Conservation (phyloP, 1,284 basidiomycete genomes). For the Hemileia vastatrix region DNA sequence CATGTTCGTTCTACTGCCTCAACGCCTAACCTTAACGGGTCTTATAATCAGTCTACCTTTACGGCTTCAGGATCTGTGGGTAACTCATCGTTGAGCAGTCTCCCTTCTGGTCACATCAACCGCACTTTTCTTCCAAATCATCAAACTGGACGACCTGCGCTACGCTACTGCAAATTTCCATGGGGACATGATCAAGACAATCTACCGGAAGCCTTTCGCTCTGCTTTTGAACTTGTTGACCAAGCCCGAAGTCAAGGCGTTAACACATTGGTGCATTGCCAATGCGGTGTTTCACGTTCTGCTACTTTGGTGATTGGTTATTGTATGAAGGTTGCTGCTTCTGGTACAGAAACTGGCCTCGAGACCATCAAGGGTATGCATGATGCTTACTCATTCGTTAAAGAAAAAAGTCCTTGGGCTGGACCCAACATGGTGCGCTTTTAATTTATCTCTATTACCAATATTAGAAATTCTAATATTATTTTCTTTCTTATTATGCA, state of each 20-base stretch:
- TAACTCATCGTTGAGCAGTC: background rate
- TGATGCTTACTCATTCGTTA: slow-evolving; percentile 61
- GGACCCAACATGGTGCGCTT: slow-evolving; percentile 80
- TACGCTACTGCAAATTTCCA: slow-evolving; percentile 82
- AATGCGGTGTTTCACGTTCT: slow-evolving; percentile 89
- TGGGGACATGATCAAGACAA: slow-evolving; percentile 64
- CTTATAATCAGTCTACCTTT: slow-evolving; percentile 27
- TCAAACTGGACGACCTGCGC: slow-evolving; percentile 58
- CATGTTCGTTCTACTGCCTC: slow-evolving; percentile 52
- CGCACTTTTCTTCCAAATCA: slow-evolving; percentile 48
- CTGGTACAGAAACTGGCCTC: slow-evolving; percentile 49
- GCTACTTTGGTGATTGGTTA: slow-evolving; percentile 87
- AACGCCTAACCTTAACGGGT: slow-evolving; percentile 55
- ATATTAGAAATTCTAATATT: background rate
- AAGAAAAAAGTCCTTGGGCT: slow-evolving; percentile 73
- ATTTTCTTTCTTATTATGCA: background rate
- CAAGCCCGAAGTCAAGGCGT: slow-evolving; percentile 60
- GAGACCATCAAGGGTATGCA: slow-evolving; percentile 61
- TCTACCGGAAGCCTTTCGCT: slow-evolving; percentile 51
- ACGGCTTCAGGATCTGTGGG: slow-evolving; percentile 1
- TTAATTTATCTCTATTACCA: slow-evolving; percentile 21
- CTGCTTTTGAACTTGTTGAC: slow-evolving; percentile 71
- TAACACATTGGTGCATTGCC: slow-evolving; percentile 81
- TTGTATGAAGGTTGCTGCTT: slow-evolving; percentile 83
- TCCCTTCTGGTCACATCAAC: slow-evolving; percentile 4